Conservation (phyloP, 2,329 filamentous ascomycete species). For the Colletotrichum karsti region DNA sequence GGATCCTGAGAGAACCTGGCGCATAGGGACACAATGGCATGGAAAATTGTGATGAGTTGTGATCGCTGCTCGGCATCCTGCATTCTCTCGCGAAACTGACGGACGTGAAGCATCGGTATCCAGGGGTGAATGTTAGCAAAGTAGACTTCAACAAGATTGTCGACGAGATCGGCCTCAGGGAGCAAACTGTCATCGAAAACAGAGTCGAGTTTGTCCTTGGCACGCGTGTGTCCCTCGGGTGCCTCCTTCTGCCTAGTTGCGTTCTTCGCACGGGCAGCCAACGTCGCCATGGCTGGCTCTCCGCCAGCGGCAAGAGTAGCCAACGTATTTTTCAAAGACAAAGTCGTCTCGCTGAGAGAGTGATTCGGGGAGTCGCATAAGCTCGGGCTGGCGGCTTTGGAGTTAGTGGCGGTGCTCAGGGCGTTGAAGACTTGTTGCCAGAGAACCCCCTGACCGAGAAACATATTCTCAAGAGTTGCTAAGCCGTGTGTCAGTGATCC, state of each 20-base stretch:
- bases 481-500: slow-evolving; percentile 29
- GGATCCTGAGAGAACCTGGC: slow-evolving; percentile 37
- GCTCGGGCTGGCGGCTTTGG: background rate
- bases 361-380: background rate
- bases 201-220: background rate
- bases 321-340: slow-evolving; percentile 32
- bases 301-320: slow-evolving; percentile 27
- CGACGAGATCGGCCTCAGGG: slow-evolving; percentile 41
- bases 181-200: slow-evolving; percentile 11
- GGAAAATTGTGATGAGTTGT: slow-evolving; percentile 40
- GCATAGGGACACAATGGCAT: slow-evolving; percentile 43
- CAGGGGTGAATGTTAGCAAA: slow-evolving; percentile 47
- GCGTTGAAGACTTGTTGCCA: slow-evolving; percentile 42
- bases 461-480: slow-evolving; percentile 45
- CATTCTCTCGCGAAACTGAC: slow-evolving; percentile 34
- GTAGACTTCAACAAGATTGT: slow-evolving; percentile 43
- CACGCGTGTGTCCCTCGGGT: background rate
- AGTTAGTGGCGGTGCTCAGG: background rate
- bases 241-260: background rate
- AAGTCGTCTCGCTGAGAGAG: slow-evolving; percentile 31
- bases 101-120: slow-evolving; percentile 46
- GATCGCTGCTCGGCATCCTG: slow-evolving; percentile 30
- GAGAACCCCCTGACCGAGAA: slow-evolving; percentile 44
- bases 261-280: background rate
- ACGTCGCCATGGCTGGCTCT: background rate